phyloP scores from a whole-genome alignment of 257 asterid genomes.

The Datura wrightii region DNA sequence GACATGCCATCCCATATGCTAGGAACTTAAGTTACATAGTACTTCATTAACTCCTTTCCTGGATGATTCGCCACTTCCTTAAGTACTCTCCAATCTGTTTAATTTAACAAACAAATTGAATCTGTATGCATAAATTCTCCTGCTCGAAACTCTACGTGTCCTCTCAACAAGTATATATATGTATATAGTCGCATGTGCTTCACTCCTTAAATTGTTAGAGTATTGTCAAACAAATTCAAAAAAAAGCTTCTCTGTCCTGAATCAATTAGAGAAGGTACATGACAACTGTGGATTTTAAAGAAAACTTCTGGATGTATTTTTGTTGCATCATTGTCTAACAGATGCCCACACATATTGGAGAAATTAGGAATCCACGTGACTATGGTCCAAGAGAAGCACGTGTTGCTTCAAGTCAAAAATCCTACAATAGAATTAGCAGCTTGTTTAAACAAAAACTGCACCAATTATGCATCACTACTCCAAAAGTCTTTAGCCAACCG shows the following conservation, averaged over 20 bases:
- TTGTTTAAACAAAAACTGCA: conserved; percentile 23
- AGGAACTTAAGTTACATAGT: neutral
- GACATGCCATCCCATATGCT: neutral
- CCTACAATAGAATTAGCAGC: neutral
- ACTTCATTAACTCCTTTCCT: too few species aligned
- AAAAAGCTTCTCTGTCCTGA: neutral
- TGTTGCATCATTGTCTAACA: neutral
- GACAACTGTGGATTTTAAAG: neutral
- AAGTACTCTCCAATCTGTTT: too few species aligned
- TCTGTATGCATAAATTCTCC: too few species aligned
- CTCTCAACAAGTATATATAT: too few species aligned
- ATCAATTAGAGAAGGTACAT: neutral
- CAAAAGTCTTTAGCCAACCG: conserved; percentile 26
- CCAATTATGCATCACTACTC: conserved; percentile 31
- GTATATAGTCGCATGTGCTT: too few species aligned
- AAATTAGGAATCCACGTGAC: conserved; percentile 33
- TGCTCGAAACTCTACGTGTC: too few species aligned
- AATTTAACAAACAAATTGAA: too few species aligned
- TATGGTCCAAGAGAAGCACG: conserved; percentile 32
- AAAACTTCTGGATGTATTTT: neutral
- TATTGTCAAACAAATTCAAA: neutral
- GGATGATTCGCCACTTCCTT: too few species aligned
- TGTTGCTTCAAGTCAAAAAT: conserved; percentile 2
- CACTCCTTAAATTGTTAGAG: neutral
- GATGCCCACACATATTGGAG: conserved; percentile 31